Conservation (phyloP, 306 rosid species). For the Castanospermum australe region DNA sequence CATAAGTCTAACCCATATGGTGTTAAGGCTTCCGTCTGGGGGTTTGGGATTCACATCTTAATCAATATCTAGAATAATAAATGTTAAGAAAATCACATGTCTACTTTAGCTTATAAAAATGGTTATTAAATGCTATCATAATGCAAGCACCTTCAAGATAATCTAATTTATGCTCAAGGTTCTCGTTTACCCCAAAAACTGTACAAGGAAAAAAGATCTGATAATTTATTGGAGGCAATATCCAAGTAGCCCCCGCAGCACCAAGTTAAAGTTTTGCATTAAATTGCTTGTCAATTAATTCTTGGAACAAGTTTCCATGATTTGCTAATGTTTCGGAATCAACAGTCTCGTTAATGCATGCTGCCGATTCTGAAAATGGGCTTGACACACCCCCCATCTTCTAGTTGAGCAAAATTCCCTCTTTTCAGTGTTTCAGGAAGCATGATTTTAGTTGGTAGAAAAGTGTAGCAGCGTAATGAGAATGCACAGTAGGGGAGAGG, state of each 20-base stretch:
- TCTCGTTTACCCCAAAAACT: constrained; percentile 15
- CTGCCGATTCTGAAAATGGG: not conserved
- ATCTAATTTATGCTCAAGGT: constrained; percentile 14
- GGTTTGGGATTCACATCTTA: constrained; percentile 21
- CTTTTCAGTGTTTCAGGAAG: constrained; percentile 13
- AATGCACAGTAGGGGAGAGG: constrained; percentile 13
- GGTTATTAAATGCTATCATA: not conserved
- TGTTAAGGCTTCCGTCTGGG: not conserved
- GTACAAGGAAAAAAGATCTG: not conserved
- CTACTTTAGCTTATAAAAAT: constrained; percentile 11
- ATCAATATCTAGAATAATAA: not conserved
- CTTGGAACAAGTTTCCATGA: not conserved
- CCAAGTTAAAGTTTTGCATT: not conserved
- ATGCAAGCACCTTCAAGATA: constrained; percentile 14
- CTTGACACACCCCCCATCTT: not conserved
- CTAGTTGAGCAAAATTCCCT: not conserved
- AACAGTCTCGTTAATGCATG: constrained; percentile 19
- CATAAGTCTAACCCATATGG: constrained; percentile 11
- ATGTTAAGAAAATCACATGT: constrained; percentile 4
- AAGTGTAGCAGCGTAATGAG: constrained; percentile 21
- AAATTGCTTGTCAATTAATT: not conserved
- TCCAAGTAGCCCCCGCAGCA: constrained; percentile 17
- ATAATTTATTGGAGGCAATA: constrained; percentile 5
- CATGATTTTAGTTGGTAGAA: constrained; percentile 27
- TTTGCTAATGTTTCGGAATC: not conserved